Evolutionary conservation across 2,329 filamentous ascomycete genomes (phyloP).

Genomic region (Cladosporium sp.): DNA sequence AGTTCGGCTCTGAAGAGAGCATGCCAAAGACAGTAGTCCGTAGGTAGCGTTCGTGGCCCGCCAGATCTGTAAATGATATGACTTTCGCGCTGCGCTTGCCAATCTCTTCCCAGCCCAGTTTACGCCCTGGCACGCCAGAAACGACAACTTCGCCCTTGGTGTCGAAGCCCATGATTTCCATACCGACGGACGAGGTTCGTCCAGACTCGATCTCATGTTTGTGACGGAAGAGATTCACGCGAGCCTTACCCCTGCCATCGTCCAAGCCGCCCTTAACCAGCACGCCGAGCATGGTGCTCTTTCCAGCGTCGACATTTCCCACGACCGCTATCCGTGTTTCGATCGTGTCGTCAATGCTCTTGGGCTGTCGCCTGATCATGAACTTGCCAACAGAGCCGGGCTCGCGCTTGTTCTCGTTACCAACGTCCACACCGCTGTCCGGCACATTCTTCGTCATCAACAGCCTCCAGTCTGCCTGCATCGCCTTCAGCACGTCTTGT

Average conservation of each 20-base stretch:
- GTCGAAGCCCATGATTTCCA: constrained; percentile 99
- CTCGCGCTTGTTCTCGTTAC: constrained; percentile 59
- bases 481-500: constrained; percentile 57
- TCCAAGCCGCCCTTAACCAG: constrained; percentile 93
- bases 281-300: constrained; percentile 93
- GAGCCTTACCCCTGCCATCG: constrained; percentile 87
- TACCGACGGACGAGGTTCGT: constrained; percentile 90
- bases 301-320: constrained; percentile 95
- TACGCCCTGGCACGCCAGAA: constrained; percentile 77
- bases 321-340: constrained; percentile 96
- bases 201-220: constrained; percentile 98
- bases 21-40: constrained; percentile 95
- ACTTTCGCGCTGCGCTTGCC: constrained; percentile 92
- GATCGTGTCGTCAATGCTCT: constrained; percentile 78
- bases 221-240: constrained; percentile 93
- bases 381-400: constrained; percentile 80
- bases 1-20: constrained; percentile 90
- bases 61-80: constrained; percentile 91
- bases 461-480: constrained; percentile 72
- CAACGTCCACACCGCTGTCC: constrained; percentile 69
- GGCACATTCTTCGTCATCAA: constrained; percentile 82
- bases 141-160: constrained; percentile 76
- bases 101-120: constrained; percentile 95
- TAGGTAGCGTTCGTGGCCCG: constrained; percentile 91
- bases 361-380: constrained; percentile 71